A percentile compares a stretch with the other conserved stretches of the same genome.
These are phyloP conservation scores for Pisolithus orientalis DNA, from an alignment of 768 basidiomycete species.

Conservation along the genomic window DNA sequence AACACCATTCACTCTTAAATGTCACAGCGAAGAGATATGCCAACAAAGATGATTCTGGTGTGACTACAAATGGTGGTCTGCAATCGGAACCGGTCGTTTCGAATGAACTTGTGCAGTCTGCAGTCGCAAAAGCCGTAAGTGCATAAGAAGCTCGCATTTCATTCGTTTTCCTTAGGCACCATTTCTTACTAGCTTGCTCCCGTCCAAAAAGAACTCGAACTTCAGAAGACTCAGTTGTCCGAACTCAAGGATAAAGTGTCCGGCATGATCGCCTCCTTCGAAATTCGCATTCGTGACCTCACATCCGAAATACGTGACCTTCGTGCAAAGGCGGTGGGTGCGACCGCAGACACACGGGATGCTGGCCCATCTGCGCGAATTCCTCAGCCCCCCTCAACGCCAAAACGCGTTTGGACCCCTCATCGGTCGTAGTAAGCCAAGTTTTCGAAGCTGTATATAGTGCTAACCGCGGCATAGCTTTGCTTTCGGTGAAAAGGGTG, in stretches of 20 bases:
- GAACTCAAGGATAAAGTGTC: conserved; percentile 27
- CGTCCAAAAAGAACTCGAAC: conserved; percentile 43
- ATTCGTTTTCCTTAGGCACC: conserved; percentile 2
- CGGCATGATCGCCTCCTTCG: conserved; percentile 25
- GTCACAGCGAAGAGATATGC: neutral
- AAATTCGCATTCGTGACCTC: conserved; percentile 33
- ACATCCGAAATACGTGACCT: conserved; percentile 29
- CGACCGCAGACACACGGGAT: conserved; percentile 6
- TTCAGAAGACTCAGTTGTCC: conserved; percentile 40
- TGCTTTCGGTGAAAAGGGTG: conserved; percentile 12
- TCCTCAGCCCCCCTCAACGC: conserved; percentile 27
- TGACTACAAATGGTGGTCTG: neutral
- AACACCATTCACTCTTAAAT: neutral
- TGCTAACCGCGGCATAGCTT: conserved; percentile 17
- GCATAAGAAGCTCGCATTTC: neutral
- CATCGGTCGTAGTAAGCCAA: conserved; percentile 18
- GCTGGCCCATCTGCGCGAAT: conserved; percentile 15
- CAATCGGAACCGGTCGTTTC: conserved; percentile 3
- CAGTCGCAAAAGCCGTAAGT: conserved; percentile 27
- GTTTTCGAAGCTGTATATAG: neutral
- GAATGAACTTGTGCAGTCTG: conserved; percentile 10
- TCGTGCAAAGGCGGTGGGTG: conserved; percentile 13
- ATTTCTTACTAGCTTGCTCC: conserved; percentile 38
- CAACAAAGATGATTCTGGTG: neutral
- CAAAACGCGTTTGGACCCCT: conserved; percentile 29